Percentiles rank a stretch among this genome's conserved stretches.
These are phyloP conservation scores for Pisolithus marmoratus DNA, from an alignment of 768 basidiomycete genomes.

Conservation along the genomic window DNA sequence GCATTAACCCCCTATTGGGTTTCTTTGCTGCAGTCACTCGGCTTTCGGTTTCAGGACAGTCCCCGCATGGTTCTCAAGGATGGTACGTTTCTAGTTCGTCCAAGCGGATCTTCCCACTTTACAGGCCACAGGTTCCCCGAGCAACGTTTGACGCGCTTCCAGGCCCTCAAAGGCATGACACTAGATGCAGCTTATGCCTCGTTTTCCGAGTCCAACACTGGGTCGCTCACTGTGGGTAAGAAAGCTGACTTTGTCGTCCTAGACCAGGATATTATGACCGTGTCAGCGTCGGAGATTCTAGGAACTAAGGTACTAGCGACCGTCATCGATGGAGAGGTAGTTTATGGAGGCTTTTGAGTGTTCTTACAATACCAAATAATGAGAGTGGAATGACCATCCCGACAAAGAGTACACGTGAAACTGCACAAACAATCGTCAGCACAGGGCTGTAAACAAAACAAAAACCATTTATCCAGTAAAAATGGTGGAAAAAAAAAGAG, in stretches of 20 bases:
- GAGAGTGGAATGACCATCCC: too few species aligned
- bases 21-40: conserved; percentile 88
- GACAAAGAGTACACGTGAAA: too few species aligned
- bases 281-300: conserved; percentile 57
- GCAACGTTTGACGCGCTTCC: conserved; percentile 69
- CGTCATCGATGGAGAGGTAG: conserved; percentile 66
- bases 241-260: conserved; percentile 86
- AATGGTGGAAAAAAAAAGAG: too few species aligned
- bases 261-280: conserved; percentile 72
- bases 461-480: too few species aligned
- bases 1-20: conserved; percentile 81
- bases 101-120: neutral
- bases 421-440: too few species aligned
- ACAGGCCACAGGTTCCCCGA: conserved; percentile 61
- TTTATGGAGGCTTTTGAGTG: conserved; percentile 45
- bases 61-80: conserved; percentile 77
- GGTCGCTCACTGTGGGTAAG: conserved; percentile 72
- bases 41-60: conserved; percentile 58
- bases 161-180: conserved; percentile 90
- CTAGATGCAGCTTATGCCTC: conserved; percentile 85
- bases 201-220: conserved; percentile 65
- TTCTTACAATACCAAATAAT: neutral
- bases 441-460: too few species aligned
- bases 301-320: conserved; percentile 64
- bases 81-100: conserved; percentile 49